Evolutionary conservation across 495 filamentous ascomycete genomes (phyloP), one percentile per base, ranked within the genome.

Genomic region (Penicillium macrosclerotiorum): DNA sequence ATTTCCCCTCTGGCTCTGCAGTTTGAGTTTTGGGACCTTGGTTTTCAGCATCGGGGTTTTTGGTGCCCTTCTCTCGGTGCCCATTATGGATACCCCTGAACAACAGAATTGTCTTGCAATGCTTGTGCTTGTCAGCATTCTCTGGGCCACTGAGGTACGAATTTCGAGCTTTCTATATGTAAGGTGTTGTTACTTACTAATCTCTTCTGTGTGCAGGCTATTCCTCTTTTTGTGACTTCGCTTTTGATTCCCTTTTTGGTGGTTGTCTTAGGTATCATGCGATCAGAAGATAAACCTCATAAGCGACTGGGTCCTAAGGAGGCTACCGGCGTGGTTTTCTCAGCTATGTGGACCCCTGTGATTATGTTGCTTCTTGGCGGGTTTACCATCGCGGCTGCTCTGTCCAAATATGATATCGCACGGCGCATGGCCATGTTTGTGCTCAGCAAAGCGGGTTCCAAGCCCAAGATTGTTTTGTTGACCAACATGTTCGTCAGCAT

Each of bases 401-500:
- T 99, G 45, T 95, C 90, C 31, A 99, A 99, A 63, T 95, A 95
- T 62, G 89, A 90, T 54, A 97, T 99, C 58, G 93, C 95, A 36
- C 95, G 96, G 61, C 82, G 91, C 57, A 90, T 97, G 75, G 94
- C 93, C 6, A 95, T 91, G 8, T 88, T 96, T 57, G 89, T 97
- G n/a, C 79, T 99, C 26, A 92, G 88, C 73, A 96, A 95, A 69
- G 93, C 93, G 25, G 93, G 93, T 8, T 95, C 93, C 8, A 83
- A 81, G 55, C 92, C 94, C 4, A 76, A 84, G 35, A 87, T 86
- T 13, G 90, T 99, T 14, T 78, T 99, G 9, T 58, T 99, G 18
- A 90, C 91, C 19, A 95, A 90, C 66, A 99, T 99, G 93, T 95
- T 95, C 55, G 93, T 99, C 33, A 93, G 93, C 49, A 91, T 92